These are phyloP conservation scores for Volvox carteri DNA, from an alignment of 163 green algal species.

Conservation along the genomic window DNA sequence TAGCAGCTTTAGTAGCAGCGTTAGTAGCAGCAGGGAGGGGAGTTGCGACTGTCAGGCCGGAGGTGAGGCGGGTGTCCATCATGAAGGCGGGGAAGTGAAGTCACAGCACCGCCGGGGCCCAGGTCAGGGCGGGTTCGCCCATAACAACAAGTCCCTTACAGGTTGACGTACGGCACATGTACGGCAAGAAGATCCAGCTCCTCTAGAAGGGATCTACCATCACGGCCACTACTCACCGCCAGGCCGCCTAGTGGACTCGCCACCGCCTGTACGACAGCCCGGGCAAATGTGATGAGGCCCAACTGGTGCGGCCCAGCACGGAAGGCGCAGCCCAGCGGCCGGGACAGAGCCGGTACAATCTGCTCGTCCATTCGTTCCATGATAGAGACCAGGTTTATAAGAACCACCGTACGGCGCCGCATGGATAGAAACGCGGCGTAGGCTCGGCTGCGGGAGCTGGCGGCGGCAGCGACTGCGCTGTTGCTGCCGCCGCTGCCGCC, in stretches of 20 bases:
- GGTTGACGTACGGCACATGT: too few relatives aligned
- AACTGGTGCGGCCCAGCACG: conserved; percentile 74
- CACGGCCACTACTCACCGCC: conserved; percentile 47
- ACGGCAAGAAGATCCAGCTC: too few relatives aligned
- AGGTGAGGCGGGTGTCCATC: too few relatives aligned
- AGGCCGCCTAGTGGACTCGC: conserved; percentile 76
- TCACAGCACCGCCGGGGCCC: too few relatives aligned
- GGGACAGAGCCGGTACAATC: conserved; percentile 42
- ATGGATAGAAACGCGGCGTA: conserved; percentile 3
- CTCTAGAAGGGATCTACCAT: too few relatives aligned
- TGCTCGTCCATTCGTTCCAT: conserved; percentile 84
- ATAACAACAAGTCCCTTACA: too few relatives aligned
- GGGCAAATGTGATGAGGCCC: conserved; percentile 76
- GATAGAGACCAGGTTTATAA: conserved; percentile 62
- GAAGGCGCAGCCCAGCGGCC: conserved; percentile 62
- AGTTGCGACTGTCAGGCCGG: too few relatives aligned
- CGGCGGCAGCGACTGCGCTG: neutral
- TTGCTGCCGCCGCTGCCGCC: neutral
- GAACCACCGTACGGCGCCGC: conserved; percentile 30
- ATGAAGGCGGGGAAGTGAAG: too few relatives aligned
- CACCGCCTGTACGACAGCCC: conserved; percentile 80
- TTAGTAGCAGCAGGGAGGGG: too few relatives aligned
- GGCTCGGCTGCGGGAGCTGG: neutral
- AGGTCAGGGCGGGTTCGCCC: too few relatives aligned
- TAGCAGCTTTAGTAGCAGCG: too few relatives aligned